Percentiles rank a stretch among this genome's conserved stretches.
phyloP scores from a whole-genome alignment of 1,139 yeast species.

The Saccharomyces hybrid region DNA sequence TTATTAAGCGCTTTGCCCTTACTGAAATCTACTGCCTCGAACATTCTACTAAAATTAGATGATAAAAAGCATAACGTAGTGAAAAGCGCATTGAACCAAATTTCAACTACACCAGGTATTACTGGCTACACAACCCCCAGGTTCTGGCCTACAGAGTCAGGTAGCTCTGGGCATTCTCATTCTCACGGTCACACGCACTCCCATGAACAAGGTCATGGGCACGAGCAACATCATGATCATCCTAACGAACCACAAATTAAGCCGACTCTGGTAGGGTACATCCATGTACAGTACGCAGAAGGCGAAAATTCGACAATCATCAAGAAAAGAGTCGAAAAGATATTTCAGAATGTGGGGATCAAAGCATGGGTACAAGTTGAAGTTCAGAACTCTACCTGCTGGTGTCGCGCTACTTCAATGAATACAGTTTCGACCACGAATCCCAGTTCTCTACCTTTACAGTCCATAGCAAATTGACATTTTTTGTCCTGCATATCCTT shows the following conservation, averaged over 20 bases:
- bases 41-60: conserved; percentile 57
- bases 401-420: conserved; percentile 39
- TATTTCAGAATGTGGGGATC: conserved; percentile 36
- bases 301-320: conserved; percentile 62
- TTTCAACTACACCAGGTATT: conserved; percentile 68
- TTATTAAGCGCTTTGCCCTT: conserved; percentile 78
- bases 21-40: conserved; percentile 70
- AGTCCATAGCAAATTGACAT: background rate
- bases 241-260: conserved; percentile 10
- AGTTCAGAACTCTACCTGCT: conserved; percentile 49
- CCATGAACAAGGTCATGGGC: conserved; percentile 25
- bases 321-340: conserved; percentile 52
- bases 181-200: conserved; percentile 17
- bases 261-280: conserved; percentile 42
- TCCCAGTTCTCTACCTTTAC: background rate
- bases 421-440: conserved; percentile 5
- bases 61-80: conserved; percentile 52
- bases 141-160: conserved; percentile 66
- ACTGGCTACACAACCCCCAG: conserved; percentile 81
- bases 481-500: background rate
- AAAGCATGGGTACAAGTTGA: conserved; percentile 57
- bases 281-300: conserved; percentile 61
- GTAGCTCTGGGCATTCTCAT: conserved; percentile 21
- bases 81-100: conserved; percentile 57
- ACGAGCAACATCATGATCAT: conserved; percentile 16